These are phyloP conservation scores for Aspergillus tubingensis DNA, from an alignment of 2,329 filamentous ascomycete genomes.

Conservation along the genomic window DNA sequence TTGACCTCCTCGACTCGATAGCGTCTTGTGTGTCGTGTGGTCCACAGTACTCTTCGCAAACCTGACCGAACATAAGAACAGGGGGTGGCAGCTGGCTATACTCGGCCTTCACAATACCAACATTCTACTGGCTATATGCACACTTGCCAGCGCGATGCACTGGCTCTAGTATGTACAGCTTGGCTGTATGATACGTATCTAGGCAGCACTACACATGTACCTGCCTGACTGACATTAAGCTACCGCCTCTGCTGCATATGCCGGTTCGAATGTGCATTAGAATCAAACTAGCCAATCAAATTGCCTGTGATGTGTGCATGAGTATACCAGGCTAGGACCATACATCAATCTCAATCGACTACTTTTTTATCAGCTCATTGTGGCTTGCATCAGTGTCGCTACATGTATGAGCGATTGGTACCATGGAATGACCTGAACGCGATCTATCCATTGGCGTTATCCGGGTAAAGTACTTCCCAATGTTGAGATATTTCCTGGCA, in stretches of 20 bases:
- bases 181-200: neutral
- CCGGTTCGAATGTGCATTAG: neutral
- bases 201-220: neutral
- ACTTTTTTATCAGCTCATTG: neutral
- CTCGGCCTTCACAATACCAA: neutral
- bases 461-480: neutral
- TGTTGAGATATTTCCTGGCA: neutral
- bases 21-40: neutral
- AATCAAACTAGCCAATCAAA: neutral
- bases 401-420: neutral
- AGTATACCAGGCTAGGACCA: neutral
- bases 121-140: neutral
- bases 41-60: neutral
- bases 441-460: neutral
- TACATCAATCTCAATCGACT: neutral
- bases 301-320: neutral
- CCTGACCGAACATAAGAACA: neutral
- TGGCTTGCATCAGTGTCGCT: neutral
- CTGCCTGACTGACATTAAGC: neutral
- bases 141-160: neutral
- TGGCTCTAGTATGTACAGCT: neutral
- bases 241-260: neutral
- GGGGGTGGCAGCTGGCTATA: neutral
- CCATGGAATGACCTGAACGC: neutral
- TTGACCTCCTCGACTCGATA: neutral